A percentile compares a stretch with the other conserved stretches of the same genome.
phyloP scores from a whole-genome alignment of 441 rosid species.

The Capsella rubella region DNA sequence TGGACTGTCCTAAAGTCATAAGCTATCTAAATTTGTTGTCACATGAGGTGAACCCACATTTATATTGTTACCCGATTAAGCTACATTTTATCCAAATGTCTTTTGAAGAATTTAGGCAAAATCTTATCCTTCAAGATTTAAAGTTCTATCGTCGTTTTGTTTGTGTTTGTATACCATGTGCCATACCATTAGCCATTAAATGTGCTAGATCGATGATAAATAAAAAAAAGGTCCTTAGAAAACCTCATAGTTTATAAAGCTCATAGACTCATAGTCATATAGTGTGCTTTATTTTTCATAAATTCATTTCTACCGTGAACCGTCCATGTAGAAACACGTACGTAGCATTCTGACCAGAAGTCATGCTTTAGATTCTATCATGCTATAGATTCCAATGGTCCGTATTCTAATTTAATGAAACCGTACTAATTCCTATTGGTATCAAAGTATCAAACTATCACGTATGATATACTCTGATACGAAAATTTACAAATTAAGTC shows the following conservation, averaged over 20 bases:
- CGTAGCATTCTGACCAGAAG: slow-evolving; percentile 35
- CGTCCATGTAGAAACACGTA: slow-evolving; percentile 37
- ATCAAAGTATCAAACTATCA: slow-evolving; percentile 16
- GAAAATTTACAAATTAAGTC: neutral
- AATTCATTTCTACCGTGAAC: neutral
- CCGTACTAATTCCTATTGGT: slow-evolving; percentile 26
- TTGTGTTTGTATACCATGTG: slow-evolving; percentile 39
- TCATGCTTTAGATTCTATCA: slow-evolving; percentile 30
- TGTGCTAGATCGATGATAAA: slow-evolving; percentile 24
- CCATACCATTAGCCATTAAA: slow-evolving; percentile 29
- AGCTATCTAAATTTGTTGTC: slow-evolving; percentile 23
- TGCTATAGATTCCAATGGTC: slow-evolving; percentile 33
- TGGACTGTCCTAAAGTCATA: slow-evolving; percentile 11
- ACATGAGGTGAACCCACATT: slow-evolving; percentile 38
- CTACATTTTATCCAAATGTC: slow-evolving; percentile 35
- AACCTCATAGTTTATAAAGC: neutral
- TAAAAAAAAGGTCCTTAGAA: neutral
- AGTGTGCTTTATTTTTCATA: neutral
- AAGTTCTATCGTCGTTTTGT: slow-evolving; percentile 43
- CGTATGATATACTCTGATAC: neutral
- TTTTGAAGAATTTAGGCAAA: slow-evolving; percentile 31
- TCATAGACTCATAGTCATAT: neutral
- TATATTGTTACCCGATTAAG: slow-evolving; percentile 35
- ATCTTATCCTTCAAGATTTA: slow-evolving; percentile 34
- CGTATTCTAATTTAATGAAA: slow-evolving; percentile 6